Base-by-base conservation (phyloP, 164 flowering plant species). In the Tetracentron sinense region DNA sequence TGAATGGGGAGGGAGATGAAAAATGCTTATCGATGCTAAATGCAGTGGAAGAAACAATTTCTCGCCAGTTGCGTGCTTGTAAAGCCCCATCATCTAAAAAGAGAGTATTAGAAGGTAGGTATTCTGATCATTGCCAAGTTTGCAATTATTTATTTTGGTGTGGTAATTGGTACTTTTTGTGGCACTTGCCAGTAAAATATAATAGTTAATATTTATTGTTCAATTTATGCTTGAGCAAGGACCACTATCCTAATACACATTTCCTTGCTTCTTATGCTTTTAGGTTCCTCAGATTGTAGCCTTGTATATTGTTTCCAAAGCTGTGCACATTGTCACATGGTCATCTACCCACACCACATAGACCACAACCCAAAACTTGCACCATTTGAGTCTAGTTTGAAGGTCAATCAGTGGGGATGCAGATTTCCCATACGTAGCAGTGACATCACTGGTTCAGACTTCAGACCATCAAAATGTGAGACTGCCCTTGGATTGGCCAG, bases 31-130 rank as follows among this genome's bases (percentile, higher is more conserved):
- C 95, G 17, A 71, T 86, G 75, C 73, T 94, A 61, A 85, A 86
- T 83, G 95, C 97, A 7, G 94, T 94, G 61, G 99, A 94, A 75
- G 99, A 94, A 79, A 89, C 90, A 50, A 66, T 91, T 49, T 77
- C 81, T 68, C 89, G 99, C 58, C 93, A 91, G 46, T 68, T 94
- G 75, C 92, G 93, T 63, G 96, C 96, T 46, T 88, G 92, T 64
- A 94, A 85, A 79, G 84, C 90, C 16, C 75, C 81, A 30, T 74
- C 83, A 54, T 68, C 83, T 11, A 88, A 78, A 69, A 91, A 75
- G 77, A 82, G 86, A 74, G 74, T 62, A 38, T 19, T 75, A 59
- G 96, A 85, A 72, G 97, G 99, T 91, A 71, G 21, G 27, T 64
- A 16, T 29, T 53, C 20, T 1, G 10, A 47, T 33, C 21, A 60